phyloP scores from a whole-genome alignment of 2,329 filamentous ascomycete species.

The Neopestalotiopsis rosae region DNA sequence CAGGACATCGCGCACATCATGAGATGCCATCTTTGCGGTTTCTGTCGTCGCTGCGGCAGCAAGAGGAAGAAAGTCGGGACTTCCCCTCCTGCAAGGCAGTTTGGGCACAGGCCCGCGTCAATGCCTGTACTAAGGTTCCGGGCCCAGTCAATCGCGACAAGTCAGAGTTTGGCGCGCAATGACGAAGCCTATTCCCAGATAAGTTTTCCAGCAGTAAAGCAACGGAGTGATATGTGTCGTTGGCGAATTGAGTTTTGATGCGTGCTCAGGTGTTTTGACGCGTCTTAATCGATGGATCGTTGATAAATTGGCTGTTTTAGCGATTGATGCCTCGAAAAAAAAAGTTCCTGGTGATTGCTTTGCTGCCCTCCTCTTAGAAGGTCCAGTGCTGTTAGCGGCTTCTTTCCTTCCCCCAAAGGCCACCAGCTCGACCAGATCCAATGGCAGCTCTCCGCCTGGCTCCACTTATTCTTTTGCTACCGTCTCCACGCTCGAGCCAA shows the following conservation, averaged over 20 bases:
- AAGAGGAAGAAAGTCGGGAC: background rate
- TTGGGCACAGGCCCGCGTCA: background rate
- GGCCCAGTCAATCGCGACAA: background rate
- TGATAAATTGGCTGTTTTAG: background rate
- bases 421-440: background rate
- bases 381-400: background rate
- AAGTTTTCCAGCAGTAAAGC: background rate
- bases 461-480: background rate
- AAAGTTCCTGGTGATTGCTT: background rate
- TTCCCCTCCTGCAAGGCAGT: background rate
- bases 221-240: background rate
- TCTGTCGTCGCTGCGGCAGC: background rate
- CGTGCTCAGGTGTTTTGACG: background rate
- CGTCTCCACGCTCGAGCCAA: conserved; percentile 4
- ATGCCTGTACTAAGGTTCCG: background rate
- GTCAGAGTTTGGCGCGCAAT: background rate
- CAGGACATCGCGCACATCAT: conserved; percentile 87
- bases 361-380: background rate
- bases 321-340: background rate
- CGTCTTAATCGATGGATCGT: background rate
- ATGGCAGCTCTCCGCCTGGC: background rate
- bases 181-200: background rate
- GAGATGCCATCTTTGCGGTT: conserved; percentile 65
- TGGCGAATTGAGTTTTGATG: background rate
- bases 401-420: background rate